Conservation (phyloP, 2,329 filamentous ascomycete genomes). For the Aspergillus brasiliensis region DNA sequence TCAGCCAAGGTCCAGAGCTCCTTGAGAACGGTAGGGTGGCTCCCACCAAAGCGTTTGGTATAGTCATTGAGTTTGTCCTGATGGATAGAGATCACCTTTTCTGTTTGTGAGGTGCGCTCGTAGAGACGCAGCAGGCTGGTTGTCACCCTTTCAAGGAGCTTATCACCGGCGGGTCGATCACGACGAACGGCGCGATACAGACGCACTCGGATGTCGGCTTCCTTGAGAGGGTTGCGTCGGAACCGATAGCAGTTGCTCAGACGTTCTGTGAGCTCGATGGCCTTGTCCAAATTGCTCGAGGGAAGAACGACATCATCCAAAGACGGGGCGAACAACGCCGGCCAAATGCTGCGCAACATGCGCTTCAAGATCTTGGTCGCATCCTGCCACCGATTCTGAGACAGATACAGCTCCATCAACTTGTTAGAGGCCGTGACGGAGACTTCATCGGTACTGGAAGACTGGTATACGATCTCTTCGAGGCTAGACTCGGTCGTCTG, state of each 20-base stretch:
- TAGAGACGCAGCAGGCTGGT: conserved; percentile 33
- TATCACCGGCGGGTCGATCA: conserved; percentile 33
- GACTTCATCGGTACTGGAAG: conserved; percentile 43
- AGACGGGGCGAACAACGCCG: conserved; percentile 48
- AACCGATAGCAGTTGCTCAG: conserved; percentile 49
- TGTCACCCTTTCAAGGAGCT: conserved; percentile 29
- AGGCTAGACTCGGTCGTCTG: conserved; percentile 46
- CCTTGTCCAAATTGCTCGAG: conserved; percentile 44
- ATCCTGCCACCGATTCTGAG: conserved; percentile 51
- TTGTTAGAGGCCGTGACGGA: conserved; percentile 46
- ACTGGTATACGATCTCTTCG: conserved; percentile 48
- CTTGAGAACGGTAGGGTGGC: conserved; percentile 39
- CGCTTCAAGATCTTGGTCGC: conserved; percentile 50
- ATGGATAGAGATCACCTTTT: conserved; percentile 37
- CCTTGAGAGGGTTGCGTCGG: conserved; percentile 35
- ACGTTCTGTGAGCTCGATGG: conserved; percentile 50
- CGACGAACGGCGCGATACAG: conserved; percentile 37
- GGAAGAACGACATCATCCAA: conserved; percentile 49
- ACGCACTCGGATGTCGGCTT: conserved; percentile 38
- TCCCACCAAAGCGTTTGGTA: conserved; percentile 33
- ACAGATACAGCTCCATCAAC: conserved; percentile 45
- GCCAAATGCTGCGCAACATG: conserved; percentile 51
- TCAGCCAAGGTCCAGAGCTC: conserved; percentile 40
- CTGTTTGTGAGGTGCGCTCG: conserved; percentile 32
- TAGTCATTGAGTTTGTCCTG: conserved; percentile 44